phyloP scores from a whole-genome alignment of 148 eudicot species.

The Suaeda aralocaspica region DNA sequence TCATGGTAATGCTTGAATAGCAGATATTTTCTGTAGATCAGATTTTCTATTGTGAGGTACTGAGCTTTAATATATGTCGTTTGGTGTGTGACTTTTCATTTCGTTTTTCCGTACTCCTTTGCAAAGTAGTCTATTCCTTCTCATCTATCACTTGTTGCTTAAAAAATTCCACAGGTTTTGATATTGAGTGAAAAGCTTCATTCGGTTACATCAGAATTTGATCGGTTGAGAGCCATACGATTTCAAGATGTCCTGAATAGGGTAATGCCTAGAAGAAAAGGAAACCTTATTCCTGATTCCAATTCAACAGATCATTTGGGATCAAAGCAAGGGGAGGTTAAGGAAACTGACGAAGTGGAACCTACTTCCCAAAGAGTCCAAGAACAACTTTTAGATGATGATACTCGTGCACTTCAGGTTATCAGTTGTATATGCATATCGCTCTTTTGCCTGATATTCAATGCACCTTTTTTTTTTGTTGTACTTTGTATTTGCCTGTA shows the following conservation, averaged over 20 bases:
- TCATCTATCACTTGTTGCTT: neutral
- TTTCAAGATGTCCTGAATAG: conserved; percentile 79
- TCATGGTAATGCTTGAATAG: no score
- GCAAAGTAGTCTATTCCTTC: neutral
- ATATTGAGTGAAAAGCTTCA: conserved; percentile 92
- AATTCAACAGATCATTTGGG: conserved; percentile 30
- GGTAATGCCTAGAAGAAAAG: conserved; percentile 73
- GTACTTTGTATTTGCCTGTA: neutral
- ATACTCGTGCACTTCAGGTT: conserved; percentile 96
- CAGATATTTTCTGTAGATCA: no score
- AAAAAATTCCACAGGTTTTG: conserved; percentile 50
- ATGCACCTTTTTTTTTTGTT: neutral
- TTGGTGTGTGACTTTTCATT: neutral
- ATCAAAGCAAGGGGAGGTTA: conserved; percentile 34
- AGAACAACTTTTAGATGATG: conserved; percentile 84
- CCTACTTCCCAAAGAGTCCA: conserved; percentile 62
- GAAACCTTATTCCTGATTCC: conserved; percentile 30
- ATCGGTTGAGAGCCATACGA: conserved; percentile 82
- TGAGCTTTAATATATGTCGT: no score
- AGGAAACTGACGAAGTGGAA: conserved; percentile 48
- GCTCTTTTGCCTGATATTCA: neutral
- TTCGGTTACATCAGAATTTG: conserved; percentile 85
- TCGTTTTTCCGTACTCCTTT: neutral
- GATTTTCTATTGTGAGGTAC: no score
- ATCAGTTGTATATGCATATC: neutral